A percentile compares a stretch with the other conserved stretches of the same genome.
phyloP scores from a whole-genome alignment of 352 stramenopile genomes.

The Sclerospora graminicola region DNA sequence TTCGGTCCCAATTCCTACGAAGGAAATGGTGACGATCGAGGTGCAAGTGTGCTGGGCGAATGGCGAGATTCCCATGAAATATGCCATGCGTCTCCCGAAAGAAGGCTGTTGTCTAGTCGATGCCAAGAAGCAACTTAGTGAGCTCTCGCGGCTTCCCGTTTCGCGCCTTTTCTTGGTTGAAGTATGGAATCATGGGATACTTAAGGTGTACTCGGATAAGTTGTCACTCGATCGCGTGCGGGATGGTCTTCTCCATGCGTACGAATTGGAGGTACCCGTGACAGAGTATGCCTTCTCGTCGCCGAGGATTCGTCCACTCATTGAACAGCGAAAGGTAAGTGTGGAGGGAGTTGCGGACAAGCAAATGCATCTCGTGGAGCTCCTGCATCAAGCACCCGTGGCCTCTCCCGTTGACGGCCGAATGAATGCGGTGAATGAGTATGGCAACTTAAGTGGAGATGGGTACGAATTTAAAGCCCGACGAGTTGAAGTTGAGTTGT shows the following conservation, averaged over 20 bases:
- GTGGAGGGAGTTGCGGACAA: slow-evolving; percentile 19
- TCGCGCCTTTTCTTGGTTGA: slow-evolving; percentile 60
- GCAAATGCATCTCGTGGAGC: slow-evolving; percentile 53
- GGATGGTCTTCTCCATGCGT: slow-evolving; percentile 67
- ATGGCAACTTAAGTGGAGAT: slow-evolving; percentile 25
- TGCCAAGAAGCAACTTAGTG: slow-evolving; percentile 48
- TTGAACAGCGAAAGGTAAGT: slow-evolving; percentile 12
- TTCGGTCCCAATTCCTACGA: slow-evolving; percentile 78
- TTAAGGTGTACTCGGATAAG: slow-evolving; percentile 35
- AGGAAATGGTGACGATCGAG: slow-evolving; percentile 41
- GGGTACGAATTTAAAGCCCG: slow-evolving; percentile 41
- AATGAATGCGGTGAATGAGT: slow-evolving; percentile 12
- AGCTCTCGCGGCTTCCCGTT: slow-evolving; percentile 30
- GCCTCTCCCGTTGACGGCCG: slow-evolving; percentile 43
- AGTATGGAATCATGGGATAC: slow-evolving; percentile 58
- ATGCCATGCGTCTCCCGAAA: slow-evolving; percentile 47
- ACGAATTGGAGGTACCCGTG: slow-evolving; percentile 77
- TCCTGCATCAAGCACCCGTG: slow-evolving; percentile 57
- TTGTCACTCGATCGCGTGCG: slow-evolving; percentile 36
- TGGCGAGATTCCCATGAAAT: slow-evolving; percentile 66
- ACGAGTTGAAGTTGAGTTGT: slow-evolving; percentile 64
- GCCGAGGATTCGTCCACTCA: slow-evolving; percentile 33
- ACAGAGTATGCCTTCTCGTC: slow-evolving; percentile 60
- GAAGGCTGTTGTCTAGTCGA: slow-evolving; percentile 32
- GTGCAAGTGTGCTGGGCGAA: slow-evolving; percentile 69